These are phyloP conservation scores for Gastrolobium bilobum DNA, from an alignment of 306 rosid genomes.

Conservation along the genomic window DNA sequence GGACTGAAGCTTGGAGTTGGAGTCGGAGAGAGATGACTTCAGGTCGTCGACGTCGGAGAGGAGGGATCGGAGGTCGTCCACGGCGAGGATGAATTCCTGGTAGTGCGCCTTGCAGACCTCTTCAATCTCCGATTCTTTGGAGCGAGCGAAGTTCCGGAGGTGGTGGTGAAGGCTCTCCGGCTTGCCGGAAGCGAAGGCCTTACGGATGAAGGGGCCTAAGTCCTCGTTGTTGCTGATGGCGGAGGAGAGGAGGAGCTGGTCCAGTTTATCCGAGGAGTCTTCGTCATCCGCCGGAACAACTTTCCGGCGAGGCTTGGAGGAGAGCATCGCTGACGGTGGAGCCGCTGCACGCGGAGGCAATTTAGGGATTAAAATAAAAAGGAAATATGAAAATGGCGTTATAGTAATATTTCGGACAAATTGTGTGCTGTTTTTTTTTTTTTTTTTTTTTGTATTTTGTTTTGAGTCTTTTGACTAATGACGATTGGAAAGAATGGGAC, in stretches of 20 bases:
- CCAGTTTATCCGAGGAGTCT: constrained; percentile 83
- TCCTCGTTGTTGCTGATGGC: constrained; percentile 97
- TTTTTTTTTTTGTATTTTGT: too few species aligned
- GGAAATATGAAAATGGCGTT: too few species aligned
- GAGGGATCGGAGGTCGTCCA: constrained; percentile 97
- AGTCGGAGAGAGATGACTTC: constrained; percentile 88
- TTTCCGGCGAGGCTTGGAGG: constrained; percentile 84
- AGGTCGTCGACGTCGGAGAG: constrained; percentile 94
- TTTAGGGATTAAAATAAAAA: constrained; percentile 50
- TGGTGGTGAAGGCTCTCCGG: constrained; percentile 92
- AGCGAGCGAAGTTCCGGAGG: constrained; percentile 91
- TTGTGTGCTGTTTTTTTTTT: too few species aligned
- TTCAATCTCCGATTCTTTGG: constrained; percentile 96
- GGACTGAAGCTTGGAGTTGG: constrained; percentile 89
- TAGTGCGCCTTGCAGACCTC: constrained; percentile 99
- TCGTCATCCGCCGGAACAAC: constrained; percentile 71
- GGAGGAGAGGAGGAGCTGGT: constrained; percentile 86
- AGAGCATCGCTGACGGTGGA: constrained; percentile 57
- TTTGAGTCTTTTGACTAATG: too few species aligned
- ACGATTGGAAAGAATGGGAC: too few species aligned
- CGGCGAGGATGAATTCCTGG: constrained; percentile 98
- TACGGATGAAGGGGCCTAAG: constrained; percentile 90
- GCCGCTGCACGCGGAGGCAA: constrained; percentile 55
- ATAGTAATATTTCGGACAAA: too few species aligned
- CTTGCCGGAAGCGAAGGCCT: constrained; percentile 84